phyloP scores from a whole-genome alignment of 768 basidiomycete genomes.

The Podaxis carcinomalis region DNA sequence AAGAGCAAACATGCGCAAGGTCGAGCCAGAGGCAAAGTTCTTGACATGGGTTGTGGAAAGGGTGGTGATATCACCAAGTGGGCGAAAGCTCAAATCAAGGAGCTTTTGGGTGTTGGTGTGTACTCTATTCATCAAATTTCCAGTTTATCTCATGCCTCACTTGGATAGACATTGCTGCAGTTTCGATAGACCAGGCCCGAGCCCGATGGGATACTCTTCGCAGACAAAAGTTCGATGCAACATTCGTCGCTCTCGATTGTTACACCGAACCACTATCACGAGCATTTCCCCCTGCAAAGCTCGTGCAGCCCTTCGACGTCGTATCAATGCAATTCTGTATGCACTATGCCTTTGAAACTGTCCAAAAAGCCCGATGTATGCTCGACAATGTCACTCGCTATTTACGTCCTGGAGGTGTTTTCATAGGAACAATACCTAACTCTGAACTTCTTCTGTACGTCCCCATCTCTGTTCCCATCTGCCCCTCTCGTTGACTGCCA shows the following conservation, averaged over 20 bases:
- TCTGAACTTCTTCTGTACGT: slow-evolving; percentile 79
- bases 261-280: slow-evolving; percentile 70
- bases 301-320: slow-evolving; percentile 79
- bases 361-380: slow-evolving; percentile 85
- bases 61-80: slow-evolving; percentile 97
- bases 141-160: background rate
- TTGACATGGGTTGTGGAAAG: slow-evolving; percentile 99
- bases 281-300: slow-evolving; percentile 57
- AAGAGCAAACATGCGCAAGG: slow-evolving; percentile 28
- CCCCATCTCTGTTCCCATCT: slow-evolving; percentile 10
- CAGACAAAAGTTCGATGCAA: slow-evolving; percentile 62
- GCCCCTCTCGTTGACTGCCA: slow-evolving; percentile 3
- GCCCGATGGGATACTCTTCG: slow-evolving; percentile 56
- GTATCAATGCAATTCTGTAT: slow-evolving; percentile 99
- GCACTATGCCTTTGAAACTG: slow-evolving; percentile 98
- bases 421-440: slow-evolving; percentile 97
- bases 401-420: slow-evolving; percentile 82
- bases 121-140: background rate
- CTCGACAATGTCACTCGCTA: slow-evolving; percentile 81
- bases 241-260: slow-evolving; percentile 86
- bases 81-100: slow-evolving; percentile 78
- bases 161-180: slow-evolving; percentile 74
- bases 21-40: slow-evolving; percentile 62
- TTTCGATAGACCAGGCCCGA: slow-evolving; percentile 88
- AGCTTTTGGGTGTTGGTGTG: slow-evolving; percentile 79